Evolutionary conservation across 495 filamentous ascomycete species (phyloP), one percentile per base, ranked within the genome.

Genomic region (Bombardia bombarda): DNA sequence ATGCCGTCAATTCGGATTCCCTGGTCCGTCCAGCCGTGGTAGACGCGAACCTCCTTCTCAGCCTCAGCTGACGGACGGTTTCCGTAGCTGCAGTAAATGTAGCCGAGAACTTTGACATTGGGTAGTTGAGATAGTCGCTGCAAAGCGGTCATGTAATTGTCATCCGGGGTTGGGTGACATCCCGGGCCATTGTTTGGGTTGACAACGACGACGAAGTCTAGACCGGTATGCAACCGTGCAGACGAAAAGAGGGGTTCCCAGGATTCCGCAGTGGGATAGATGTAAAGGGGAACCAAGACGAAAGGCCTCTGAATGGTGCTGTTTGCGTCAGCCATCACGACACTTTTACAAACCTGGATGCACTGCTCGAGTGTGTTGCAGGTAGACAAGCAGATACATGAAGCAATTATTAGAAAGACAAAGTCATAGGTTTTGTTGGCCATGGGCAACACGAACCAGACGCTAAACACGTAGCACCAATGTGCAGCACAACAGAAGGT

Each of bases 141-240:
- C 17, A 79, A 60, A 46, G 69, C 73, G 3, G 55, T 57, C 7
- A 64, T 66, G 50, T 80, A 78, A 54, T 75, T 73, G 34, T 50
- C 63, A 50, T 77, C 70, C 1, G 76, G 74, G 26, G 63, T 36
- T 7, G 61, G 31, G 38, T 57, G 45, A 24, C 58, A 43, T 17
- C 76, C 75, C 10, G 77, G 77, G 1, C 77, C 77, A 38, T 63
- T 75, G 36, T 62, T 56, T 21, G 76, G 77, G 45, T 80, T 80
- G 51, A 79, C 61, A 43, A 80, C 63, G 26, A 78, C 62, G 7
- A 67, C 61, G 52, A 79, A 80, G 45, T 67, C 63, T 41, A 74
- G 53, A 38, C 63, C 30, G 10, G 73, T 70, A 49, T 76, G 28
- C 48, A 9, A 46, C 20, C 42, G 56, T 44, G 45, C 72, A 58